Evolutionary conservation across 306 rosid genomes (phyloP).

Genomic region (Glycine tomentella): DNA sequence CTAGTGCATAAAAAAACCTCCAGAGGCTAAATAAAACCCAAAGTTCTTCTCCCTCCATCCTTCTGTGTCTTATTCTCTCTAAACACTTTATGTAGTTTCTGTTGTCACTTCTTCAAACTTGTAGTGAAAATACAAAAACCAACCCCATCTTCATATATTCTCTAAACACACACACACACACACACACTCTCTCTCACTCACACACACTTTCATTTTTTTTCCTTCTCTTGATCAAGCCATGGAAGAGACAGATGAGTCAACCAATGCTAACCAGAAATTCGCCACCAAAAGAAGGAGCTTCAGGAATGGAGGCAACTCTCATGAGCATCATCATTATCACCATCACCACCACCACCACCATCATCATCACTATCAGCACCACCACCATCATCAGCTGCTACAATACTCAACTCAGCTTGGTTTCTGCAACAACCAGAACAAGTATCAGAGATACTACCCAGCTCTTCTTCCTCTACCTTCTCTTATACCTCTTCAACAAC

Average conservation of each 20-base stretch:
- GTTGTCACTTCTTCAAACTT: constrained; percentile 49
- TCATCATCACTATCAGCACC: constrained; percentile 15
- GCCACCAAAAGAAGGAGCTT: constrained; percentile 60
- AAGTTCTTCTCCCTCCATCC: constrained; percentile 31
- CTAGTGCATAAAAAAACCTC: constrained; percentile 52
- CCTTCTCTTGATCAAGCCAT: constrained; percentile 54
- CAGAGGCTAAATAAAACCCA: constrained; percentile 50
- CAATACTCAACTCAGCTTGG: constrained; percentile 67
- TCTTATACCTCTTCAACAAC: constrained; percentile 78
- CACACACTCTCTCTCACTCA: constrained; percentile 11
- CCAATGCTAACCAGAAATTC: constrained; percentile 73
- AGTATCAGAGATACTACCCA: constrained; percentile 70
- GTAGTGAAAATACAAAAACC: constrained; percentile 31
- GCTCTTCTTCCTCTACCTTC: constrained; percentile 91
- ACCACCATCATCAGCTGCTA: constrained; percentile 57
- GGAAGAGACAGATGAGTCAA: constrained; percentile 78
- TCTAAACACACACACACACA: constrained; percentile 23
- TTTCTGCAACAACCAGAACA: constrained; percentile 64
- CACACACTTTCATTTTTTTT: constrained; percentile 17
- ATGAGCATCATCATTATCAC: constrained; percentile 57
- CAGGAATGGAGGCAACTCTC: constrained; percentile 57
- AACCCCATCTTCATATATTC: constrained; percentile 36
- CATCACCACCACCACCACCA: constrained; percentile 41
- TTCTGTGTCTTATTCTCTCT: constrained; percentile 26
- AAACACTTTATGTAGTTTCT: constrained; percentile 57